phyloP scores from a whole-genome alignment of 164 flowering plant genomes.

The Santalum album region DNA sequence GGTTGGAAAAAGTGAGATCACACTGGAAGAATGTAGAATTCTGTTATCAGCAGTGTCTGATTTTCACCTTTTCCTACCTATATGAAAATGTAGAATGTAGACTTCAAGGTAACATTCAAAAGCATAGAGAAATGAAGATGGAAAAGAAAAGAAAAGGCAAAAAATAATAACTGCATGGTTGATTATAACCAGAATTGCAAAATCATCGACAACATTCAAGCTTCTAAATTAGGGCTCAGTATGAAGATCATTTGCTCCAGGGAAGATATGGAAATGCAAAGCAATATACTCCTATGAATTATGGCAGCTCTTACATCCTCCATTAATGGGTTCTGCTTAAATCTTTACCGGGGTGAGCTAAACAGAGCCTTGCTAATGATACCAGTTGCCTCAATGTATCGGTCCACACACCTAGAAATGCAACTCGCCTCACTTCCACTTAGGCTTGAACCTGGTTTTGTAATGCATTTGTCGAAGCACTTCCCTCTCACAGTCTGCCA shows the following conservation, averaged over 20 bases:
- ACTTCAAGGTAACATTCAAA: too few species aligned
- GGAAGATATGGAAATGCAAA: too few species aligned
- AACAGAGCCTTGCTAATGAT: conserved; percentile 71
- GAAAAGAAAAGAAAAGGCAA: too few species aligned
- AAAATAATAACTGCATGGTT: too few species aligned
- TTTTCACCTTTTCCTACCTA: too few species aligned
- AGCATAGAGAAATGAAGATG: too few species aligned
- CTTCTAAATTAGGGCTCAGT: background rate
- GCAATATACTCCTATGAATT: background rate
- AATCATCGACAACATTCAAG: background rate
- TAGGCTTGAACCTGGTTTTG: conserved; percentile 85
- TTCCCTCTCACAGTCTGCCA: conserved; percentile 72
- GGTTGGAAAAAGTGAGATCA: too few species aligned
- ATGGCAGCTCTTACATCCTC: background rate
- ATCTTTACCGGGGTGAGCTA: conserved; percentile 28
- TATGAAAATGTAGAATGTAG: too few species aligned
- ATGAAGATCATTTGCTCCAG: background rate
- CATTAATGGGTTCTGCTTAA: background rate
- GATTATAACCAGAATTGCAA: conserved; percentile 12
- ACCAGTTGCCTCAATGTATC: conserved; percentile 91
- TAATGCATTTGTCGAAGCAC: conserved; percentile 87
- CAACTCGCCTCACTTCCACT: conserved; percentile 94
- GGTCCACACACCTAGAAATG: conserved; percentile 90
- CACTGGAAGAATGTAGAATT: too few species aligned
- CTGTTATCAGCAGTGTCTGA: too few species aligned